Evolutionary conservation across 768 basidiomycete species (phyloP).

Genomic region (Leccinum olivaceopallidum): DNA sequence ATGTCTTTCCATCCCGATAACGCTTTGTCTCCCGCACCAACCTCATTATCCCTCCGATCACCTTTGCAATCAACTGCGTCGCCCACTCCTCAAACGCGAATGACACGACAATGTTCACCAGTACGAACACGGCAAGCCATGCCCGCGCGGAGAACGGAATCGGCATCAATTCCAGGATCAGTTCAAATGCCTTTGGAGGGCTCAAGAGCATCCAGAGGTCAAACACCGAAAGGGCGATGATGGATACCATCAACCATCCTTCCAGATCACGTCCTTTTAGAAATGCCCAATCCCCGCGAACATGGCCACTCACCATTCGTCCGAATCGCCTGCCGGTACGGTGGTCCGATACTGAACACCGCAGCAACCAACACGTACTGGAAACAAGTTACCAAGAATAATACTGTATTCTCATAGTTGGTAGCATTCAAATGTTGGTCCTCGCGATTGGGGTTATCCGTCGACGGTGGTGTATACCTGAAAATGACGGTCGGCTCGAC

Average conservation of each 20-base stretch:
- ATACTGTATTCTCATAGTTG: slow-evolving; percentile 89
- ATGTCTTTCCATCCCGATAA: slow-evolving; percentile 67
- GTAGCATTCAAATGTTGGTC: slow-evolving; percentile 75
- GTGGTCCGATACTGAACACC: slow-evolving; percentile 97
- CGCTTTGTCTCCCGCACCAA: slow-evolving; percentile 47
- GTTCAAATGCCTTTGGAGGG: slow-evolving; percentile 58
- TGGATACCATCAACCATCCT: slow-evolving; percentile 84
- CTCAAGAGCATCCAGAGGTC: slow-evolving; percentile 75
- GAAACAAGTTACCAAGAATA: slow-evolving; percentile 96
- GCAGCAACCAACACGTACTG: slow-evolving; percentile 97
- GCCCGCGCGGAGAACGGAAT: slow-evolving; percentile 69
- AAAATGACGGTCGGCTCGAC: slow-evolving; percentile 1
- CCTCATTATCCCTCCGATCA: slow-evolving; percentile 48
- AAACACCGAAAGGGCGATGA: slow-evolving; percentile 67
- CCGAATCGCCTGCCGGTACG: slow-evolving; percentile 93
- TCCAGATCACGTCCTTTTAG: slow-evolving; percentile 2
- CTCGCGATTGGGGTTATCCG: slow-evolving; percentile 45
- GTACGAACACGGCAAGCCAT: slow-evolving; percentile 65
- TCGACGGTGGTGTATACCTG: slow-evolving; percentile 79
- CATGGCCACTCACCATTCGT: slow-evolving; percentile 71
- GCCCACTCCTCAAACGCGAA: slow-evolving; percentile 80
- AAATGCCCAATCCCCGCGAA: not conserved
- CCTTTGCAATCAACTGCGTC: slow-evolving; percentile 52
- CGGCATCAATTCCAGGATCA: slow-evolving; percentile 74
- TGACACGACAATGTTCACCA: slow-evolving; percentile 70